phyloP scores from a whole-genome alignment of 2,329 filamentous ascomycete species.

The Clonostachys byssicola region DNA sequence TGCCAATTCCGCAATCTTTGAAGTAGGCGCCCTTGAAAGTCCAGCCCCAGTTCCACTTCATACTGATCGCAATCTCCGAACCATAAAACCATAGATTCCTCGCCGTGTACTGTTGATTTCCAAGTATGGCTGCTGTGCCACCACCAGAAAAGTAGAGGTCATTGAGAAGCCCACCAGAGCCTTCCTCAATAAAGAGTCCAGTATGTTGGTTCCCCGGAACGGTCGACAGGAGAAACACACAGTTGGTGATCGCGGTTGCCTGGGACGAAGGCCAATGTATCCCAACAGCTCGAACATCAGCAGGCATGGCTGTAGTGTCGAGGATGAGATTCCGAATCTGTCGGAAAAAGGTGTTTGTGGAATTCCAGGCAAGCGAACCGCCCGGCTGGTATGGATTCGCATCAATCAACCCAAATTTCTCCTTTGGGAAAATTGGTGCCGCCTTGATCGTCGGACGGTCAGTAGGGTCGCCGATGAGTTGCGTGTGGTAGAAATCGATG shows the following conservation, averaged over 20 bases:
- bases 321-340: constrained; percentile 54
- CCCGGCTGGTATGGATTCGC: constrained; percentile 37
- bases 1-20: constrained; percentile 58
- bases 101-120: constrained; percentile 70
- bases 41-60: constrained; percentile 77
- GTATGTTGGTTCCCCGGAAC: constrained; percentile 41
- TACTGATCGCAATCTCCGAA: constrained; percentile 62
- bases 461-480: constrained; percentile 68
- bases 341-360: constrained; percentile 57
- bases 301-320: constrained; percentile 45
- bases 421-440: constrained; percentile 35
- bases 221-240: constrained; percentile 47
- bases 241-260: constrained; percentile 55
- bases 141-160: constrained; percentile 71
- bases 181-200: constrained; percentile 60
- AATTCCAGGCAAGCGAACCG: constrained; percentile 36
- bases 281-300: constrained; percentile 39
- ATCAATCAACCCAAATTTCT: constrained; percentile 40
- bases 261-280: constrained; percentile 69
- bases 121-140: constrained; percentile 49
- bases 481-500: constrained; percentile 74
- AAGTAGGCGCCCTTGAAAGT: constrained; percentile 64
- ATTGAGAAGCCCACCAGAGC: constrained; percentile 62
- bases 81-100: constrained; percentile 64
- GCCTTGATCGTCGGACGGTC: constrained; percentile 53